Evolutionary conservation across 2,329 filamentous ascomycete species (phyloP).

Genomic region (Lachnellula hyalina): DNA sequence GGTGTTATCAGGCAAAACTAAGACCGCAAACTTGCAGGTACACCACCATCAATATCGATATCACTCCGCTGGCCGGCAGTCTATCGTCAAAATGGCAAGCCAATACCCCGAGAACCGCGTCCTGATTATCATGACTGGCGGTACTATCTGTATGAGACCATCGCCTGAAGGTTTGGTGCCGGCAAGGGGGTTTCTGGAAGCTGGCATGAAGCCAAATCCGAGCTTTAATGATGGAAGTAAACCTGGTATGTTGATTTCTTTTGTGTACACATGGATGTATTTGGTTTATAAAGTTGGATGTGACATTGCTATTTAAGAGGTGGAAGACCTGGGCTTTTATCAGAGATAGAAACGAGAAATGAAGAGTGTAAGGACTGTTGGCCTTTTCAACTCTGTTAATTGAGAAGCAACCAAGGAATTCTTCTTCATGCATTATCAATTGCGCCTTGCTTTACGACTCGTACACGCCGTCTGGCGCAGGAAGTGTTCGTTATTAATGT

Average conservation of each 20-base stretch:
- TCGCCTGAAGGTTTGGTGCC: conserved; percentile 63
- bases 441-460: too few relatives aligned
- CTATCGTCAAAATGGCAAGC: conserved; percentile 16
- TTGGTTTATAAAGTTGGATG: too few relatives aligned
- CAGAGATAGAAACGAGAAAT: too few relatives aligned
- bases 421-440: too few relatives aligned
- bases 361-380: too few relatives aligned
- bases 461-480: too few relatives aligned
- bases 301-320: too few relatives aligned
- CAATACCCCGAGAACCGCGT: conserved; percentile 52
- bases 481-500: too few relatives aligned
- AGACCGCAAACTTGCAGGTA: neutral
- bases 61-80: neutral
- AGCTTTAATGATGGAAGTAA: conserved; percentile 64
- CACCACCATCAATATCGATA: neutral
- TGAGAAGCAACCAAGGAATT: too few relatives aligned
- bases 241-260: conserved; percentile 32
- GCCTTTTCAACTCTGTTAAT: too few relatives aligned
- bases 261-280: neutral
- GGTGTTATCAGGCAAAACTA: neutral
- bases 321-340: too few relatives aligned
- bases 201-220: conserved; percentile 58
- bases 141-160: conserved; percentile 65
- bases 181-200: conserved; percentile 54
- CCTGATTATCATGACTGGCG: conserved; percentile 61